Evolutionary conservation across 2,329 filamentous ascomycete genomes (phyloP).

Genomic region (Ascochyta lentis): DNA sequence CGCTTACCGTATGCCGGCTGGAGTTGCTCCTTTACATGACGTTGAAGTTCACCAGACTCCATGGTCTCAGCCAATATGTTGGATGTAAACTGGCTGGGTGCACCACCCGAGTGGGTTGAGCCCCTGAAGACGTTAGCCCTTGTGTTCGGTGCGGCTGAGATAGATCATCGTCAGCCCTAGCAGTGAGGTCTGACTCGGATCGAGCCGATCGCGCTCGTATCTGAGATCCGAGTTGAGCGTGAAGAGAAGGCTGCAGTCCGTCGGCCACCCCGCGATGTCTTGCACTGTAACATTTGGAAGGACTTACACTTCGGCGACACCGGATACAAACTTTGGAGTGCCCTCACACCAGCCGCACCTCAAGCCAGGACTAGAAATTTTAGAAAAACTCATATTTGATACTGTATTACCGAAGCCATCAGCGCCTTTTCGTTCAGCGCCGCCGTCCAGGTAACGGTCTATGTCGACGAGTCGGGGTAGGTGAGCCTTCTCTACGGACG

Average conservation of each 20-base stretch:
- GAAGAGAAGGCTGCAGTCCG: not conserved
- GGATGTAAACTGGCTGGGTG: constrained; percentile 65
- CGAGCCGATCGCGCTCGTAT: constrained; percentile 1
- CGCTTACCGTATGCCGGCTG: constrained; percentile 63
- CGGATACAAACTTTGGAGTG: constrained; percentile 65
- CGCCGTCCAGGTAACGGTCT: constrained; percentile 71
- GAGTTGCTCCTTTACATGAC: constrained; percentile 60
- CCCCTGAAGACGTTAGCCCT: constrained; percentile 54
- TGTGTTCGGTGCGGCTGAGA: constrained; percentile 8
- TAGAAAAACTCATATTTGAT: constrained; percentile 90
- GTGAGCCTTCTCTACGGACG: constrained; percentile 50
- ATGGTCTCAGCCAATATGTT: constrained; percentile 64
- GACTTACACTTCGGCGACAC: constrained; percentile 64
- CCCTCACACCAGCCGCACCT: constrained; percentile 90
- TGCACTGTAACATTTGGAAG: not conserved
- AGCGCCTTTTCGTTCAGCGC: constrained; percentile 53
- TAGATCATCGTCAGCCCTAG: constrained; percentile 9
- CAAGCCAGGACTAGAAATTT: constrained; percentile 80
- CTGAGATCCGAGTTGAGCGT: not conserved
- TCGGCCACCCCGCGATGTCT: not conserved
- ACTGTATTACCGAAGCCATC: constrained; percentile 79
- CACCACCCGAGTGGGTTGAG: constrained; percentile 64
- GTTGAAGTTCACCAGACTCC: constrained; percentile 58
- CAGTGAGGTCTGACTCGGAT: not conserved
- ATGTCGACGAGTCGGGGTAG: constrained; percentile 80